Conservation (phyloP, 176 grass and related monocot species). For the Pontederia crassipes region DNA sequence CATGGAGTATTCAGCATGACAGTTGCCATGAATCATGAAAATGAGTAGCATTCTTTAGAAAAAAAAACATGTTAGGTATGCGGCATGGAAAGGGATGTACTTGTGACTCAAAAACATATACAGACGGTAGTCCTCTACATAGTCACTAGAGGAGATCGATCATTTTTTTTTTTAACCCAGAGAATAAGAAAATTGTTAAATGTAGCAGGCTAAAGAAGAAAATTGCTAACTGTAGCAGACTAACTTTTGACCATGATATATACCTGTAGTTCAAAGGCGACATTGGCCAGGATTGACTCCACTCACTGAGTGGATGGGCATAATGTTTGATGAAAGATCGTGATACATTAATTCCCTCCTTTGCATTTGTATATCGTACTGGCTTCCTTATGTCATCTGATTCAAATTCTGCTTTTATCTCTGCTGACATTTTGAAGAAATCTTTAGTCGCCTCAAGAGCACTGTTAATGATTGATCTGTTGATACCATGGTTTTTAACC, state of each 20-base stretch:
- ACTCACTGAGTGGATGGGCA: constrained; percentile 48
- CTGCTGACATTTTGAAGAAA: constrained; percentile 42
- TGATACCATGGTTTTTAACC: constrained; percentile 70
- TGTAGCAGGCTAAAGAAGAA: too few species aligned
- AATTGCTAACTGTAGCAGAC: too few species aligned
- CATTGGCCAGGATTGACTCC: constrained; percentile 44
- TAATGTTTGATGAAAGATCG: constrained; percentile 62
- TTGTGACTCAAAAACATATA: too few species aligned
- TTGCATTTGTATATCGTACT: constrained; percentile 33
- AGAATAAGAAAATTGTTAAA: too few species aligned
- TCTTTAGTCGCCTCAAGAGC: constrained; percentile 37
- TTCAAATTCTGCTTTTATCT: constrained; percentile 38
- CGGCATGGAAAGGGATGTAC: too few species aligned
- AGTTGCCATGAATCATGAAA: too few species aligned
- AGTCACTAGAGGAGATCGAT: too few species aligned
- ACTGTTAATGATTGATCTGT: constrained; percentile 23
- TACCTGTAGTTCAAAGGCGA: constrained; percentile 53
- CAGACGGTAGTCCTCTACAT: too few species aligned
- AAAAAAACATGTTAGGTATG: too few species aligned
- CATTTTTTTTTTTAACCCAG: too few species aligned
- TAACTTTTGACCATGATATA: too few species aligned
- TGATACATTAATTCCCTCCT: constrained; percentile 29
- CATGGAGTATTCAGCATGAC: not conserved
- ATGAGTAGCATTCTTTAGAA: too few species aligned
- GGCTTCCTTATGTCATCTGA: constrained; percentile 39